A percentile compares a stretch with the other conserved stretches of the same genome.
Conservation (phyloP, 1,284 basidiomycete genomes). For the Rhodotorula sp. region DNA sequence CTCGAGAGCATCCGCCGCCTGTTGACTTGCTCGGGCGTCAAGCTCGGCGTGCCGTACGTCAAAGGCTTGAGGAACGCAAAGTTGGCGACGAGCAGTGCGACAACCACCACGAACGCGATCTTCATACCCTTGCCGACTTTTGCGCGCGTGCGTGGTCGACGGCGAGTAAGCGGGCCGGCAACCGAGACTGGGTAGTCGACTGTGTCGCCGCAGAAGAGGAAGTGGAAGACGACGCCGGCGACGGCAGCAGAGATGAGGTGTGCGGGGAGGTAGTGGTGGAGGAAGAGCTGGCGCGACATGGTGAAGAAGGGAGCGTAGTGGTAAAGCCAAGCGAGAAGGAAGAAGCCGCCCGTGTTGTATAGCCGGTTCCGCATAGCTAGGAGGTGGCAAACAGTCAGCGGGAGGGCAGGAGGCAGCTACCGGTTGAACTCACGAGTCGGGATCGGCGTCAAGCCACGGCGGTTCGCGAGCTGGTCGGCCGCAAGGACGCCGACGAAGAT, state of each 20-base stretch:
- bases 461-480: constrained; percentile 82
- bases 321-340: constrained; percentile 87
- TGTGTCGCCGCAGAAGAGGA: constrained; percentile 76
- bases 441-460: constrained; percentile 80
- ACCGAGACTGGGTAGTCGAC: constrained; percentile 88
- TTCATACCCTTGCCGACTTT: constrained; percentile 69
- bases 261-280: constrained; percentile 93
- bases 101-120: constrained; percentile 50
- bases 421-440: constrained; percentile 63
- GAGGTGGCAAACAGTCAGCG: not conserved
- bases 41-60: constrained; percentile 83
- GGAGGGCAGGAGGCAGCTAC: not conserved
- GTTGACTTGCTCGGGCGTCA: constrained; percentile 43
- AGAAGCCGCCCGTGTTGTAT: constrained; percentile 94
- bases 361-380: constrained; percentile 83
- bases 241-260: constrained; percentile 81
- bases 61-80: constrained; percentile 77
- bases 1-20: constrained; percentile 41
- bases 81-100: constrained; percentile 62
- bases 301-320: constrained; percentile 98
- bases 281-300: constrained; percentile 93
- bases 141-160: constrained; percentile 63
- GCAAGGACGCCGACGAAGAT: constrained; percentile 85
- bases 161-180: constrained; percentile 60
- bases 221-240: constrained; percentile 87